These are phyloP conservation scores for Carpinus viminea DNA, from an alignment of 306 rosid genomes.

Conservation along the genomic window DNA sequence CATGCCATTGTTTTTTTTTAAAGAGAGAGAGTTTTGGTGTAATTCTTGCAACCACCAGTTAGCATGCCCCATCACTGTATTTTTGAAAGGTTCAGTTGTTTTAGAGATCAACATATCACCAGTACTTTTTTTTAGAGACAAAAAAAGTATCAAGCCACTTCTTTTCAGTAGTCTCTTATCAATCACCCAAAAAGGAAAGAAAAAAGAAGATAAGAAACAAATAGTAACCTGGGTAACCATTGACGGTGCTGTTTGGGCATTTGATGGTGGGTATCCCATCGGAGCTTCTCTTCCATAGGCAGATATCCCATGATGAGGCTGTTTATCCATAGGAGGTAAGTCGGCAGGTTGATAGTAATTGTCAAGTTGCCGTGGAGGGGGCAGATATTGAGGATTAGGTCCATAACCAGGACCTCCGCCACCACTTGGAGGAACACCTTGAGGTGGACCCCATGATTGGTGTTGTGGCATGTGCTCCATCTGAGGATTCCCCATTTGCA, in stretches of 20 bases:
- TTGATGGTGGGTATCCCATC: constrained; percentile 64
- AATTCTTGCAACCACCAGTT: not conserved
- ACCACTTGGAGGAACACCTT: constrained; percentile 69
- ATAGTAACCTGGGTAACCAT: constrained; percentile 78
- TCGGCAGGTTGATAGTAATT: constrained; percentile 78
- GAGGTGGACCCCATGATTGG: constrained; percentile 94
- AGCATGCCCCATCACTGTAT: not conserved
- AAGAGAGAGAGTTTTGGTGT: too few species aligned
- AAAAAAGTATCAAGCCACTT: not conserved
- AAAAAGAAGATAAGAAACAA: constrained; percentile 16
- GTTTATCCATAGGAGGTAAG: constrained; percentile 77
- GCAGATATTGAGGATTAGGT: constrained; percentile 75
- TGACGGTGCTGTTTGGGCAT: constrained; percentile 77
- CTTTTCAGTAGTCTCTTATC: not conserved
- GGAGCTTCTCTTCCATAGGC: constrained; percentile 92
- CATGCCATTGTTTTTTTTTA: not conserved
- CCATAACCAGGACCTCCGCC: constrained; percentile 92
- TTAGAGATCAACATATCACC: not conserved
- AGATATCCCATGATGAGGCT: constrained; percentile 95
- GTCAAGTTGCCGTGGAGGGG: constrained; percentile 80
- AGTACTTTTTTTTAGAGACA: not conserved
- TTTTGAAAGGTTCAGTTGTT: not conserved
- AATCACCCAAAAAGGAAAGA: not conserved
- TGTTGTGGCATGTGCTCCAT: constrained; percentile 76
- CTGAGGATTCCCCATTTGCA: constrained; percentile 75